phyloP scores from a whole-genome alignment of 768 basidiomycete species.

The Kwoniella sp. region DNA sequence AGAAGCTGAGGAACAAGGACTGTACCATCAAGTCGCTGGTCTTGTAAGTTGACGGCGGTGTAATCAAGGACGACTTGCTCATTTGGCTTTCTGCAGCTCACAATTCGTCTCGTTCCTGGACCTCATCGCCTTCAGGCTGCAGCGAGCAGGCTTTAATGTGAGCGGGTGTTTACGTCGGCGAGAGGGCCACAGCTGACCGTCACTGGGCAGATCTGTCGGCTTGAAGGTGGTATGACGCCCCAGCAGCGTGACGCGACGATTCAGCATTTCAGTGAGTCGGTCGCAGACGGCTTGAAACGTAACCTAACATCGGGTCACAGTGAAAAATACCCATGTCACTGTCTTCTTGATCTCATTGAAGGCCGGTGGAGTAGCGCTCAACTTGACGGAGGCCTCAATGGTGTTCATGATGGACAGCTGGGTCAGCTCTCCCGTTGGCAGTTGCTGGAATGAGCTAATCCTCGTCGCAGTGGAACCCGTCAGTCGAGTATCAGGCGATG shows the following conservation, averaged over 20 bases:
- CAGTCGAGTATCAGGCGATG: constrained; percentile 70
- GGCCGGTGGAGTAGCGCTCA: constrained; percentile 69
- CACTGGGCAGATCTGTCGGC: constrained; percentile 69
- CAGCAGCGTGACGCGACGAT: constrained; percentile 91
- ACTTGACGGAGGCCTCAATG: constrained; percentile 63
- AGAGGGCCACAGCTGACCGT: neutral
- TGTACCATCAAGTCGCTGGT: constrained; percentile 93
- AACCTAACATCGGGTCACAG: constrained; percentile 51
- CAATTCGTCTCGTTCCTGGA: constrained; percentile 56
- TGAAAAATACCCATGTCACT: constrained; percentile 88
- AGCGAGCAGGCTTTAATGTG: constrained; percentile 85
- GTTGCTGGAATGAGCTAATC: neutral
- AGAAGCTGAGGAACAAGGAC: constrained; percentile 74
- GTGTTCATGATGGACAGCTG: constrained; percentile 97
- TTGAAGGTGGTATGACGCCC: constrained; percentile 96
- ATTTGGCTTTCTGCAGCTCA: constrained; percentile 21
- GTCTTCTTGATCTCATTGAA: constrained; percentile 94
- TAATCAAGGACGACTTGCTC: neutral
- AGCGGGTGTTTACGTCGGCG: constrained; percentile 31
- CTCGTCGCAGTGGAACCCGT: constrained; percentile 72
- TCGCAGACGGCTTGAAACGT: neutral
- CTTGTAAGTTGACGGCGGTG: constrained; percentile 53
- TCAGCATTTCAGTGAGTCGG: constrained; percentile 76
- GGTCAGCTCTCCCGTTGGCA: constrained; percentile 40
- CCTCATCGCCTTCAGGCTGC: constrained; percentile 84